phyloP scores from a whole-genome alignment of 2,329 filamentous ascomycete species.

The Diaporthe sp. region DNA sequence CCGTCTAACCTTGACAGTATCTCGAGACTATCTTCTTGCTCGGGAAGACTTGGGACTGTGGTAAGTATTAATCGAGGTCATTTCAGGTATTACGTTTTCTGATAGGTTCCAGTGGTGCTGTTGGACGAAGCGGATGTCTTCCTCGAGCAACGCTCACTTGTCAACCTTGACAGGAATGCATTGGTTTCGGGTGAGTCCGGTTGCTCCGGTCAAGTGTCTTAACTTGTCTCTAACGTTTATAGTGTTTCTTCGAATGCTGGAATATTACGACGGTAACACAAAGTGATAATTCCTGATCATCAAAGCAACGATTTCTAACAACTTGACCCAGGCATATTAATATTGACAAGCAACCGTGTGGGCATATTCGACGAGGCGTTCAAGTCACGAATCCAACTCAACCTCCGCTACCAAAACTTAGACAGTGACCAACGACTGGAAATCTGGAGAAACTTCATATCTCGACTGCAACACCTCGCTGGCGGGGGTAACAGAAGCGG shows the following conservation, averaged over 20 bases:
- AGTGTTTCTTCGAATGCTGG: neutral
- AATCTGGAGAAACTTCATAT: constrained; percentile 2
- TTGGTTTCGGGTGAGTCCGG: neutral
- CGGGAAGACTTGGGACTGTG: neutral
- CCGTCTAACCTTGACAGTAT: neutral
- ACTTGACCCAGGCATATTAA: neutral
- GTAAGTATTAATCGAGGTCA: neutral
- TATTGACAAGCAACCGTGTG: constrained; percentile 13
- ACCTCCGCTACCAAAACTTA: neutral
- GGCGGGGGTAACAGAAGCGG: neutral
- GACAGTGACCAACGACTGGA: neutral
- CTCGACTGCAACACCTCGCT: neutral
- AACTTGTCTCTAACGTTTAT: neutral
- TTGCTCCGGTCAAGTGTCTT: neutral
- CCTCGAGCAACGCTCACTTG: neutral
- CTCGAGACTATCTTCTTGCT: constrained; percentile 1
- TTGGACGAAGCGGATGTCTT: constrained; percentile 2
- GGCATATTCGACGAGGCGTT: neutral
- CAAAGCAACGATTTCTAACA: neutral
- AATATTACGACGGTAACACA: neutral
- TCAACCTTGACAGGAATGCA: neutral
- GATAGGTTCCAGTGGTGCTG: neutral
- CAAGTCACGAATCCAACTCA: constrained; percentile 1
- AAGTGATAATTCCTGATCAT: rapidly evolving
- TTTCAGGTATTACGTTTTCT: neutral